Conservation (phyloP, 208 protist species). For the Leishmania braziliensis region DNA sequence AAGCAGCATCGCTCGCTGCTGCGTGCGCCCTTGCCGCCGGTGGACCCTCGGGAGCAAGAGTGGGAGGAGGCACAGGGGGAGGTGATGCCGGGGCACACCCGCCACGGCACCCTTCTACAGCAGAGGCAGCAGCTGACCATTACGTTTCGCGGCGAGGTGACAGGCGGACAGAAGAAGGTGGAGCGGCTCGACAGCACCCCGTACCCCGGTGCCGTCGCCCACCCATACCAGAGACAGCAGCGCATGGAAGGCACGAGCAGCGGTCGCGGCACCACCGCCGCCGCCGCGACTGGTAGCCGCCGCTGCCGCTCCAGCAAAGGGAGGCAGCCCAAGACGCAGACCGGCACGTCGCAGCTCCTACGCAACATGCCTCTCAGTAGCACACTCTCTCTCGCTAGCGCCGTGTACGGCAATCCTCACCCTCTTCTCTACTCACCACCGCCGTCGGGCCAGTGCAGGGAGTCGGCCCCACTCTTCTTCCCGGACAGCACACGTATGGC, state of each 20-base stretch:
- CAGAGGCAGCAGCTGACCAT: constrained; percentile 78
- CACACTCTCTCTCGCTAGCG: constrained; percentile 56
- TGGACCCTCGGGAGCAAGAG: constrained; percentile 74
- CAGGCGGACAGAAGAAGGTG: constrained; percentile 56
- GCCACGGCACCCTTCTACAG: constrained; percentile 48
- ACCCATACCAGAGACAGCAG: constrained; percentile 42
- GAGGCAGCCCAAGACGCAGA: constrained; percentile 6
- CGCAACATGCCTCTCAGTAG: constrained; percentile 58
- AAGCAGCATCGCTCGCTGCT: constrained; percentile 75
- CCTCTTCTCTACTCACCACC: constrained; percentile 64
- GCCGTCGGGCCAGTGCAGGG: constrained; percentile 11
- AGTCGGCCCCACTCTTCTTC: constrained; percentile 1
- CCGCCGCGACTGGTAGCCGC: constrained; percentile 14
- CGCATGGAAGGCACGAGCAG: constrained; percentile 6
- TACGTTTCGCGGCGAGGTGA: constrained; percentile 82
- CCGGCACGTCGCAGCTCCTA: constrained; percentile 43
- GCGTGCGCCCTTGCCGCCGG: constrained; percentile 59
- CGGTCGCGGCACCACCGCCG: constrained; percentile 8
- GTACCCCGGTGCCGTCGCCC: constrained; percentile 61
- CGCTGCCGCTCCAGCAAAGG: constrained; percentile 17
- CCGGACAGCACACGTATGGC: constrained; percentile 5
- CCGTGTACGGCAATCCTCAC: constrained; percentile 81
- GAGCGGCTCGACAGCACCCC: constrained; percentile 69
- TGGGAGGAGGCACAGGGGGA: constrained; percentile 46
- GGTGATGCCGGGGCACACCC: constrained; percentile 43